A percentile compares a stretch with the other conserved stretches of the same genome.
These are phyloP conservation scores for Bryoglossum gracile DNA, from an alignment of 495 filamentous ascomycete genomes.

Conservation along the genomic window DNA sequence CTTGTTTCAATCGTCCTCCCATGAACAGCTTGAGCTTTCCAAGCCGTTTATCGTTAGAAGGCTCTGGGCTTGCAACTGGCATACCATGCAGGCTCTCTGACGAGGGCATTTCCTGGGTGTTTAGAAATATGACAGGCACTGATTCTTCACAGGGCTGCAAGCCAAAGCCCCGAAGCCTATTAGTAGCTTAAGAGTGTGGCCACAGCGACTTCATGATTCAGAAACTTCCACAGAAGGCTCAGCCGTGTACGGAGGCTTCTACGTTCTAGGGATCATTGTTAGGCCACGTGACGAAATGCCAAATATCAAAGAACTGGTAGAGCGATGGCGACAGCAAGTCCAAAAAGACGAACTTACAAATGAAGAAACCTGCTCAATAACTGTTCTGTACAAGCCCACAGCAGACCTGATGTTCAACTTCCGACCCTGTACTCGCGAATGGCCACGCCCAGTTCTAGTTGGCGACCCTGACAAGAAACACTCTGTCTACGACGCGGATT, in stretches of 20 bases:
- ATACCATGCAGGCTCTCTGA: no score
- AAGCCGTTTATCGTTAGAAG: not conserved
- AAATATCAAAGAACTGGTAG: not conserved
- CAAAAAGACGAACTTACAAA: not conserved
- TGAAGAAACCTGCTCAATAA: conserved; percentile 7
- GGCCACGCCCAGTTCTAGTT: conserved; percentile 6
- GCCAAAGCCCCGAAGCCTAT: not conserved
- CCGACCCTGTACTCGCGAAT: conserved; percentile 4
- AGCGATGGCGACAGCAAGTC: conserved; percentile 1
- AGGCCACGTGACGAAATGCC: not conserved
- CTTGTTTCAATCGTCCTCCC: no score
- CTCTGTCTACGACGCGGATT: not conserved
- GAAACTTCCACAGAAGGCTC: no score
- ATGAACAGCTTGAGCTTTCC: no score
- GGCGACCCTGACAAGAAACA: conserved; percentile 1
- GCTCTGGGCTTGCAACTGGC: not conserved
- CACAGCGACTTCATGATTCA: conserved; percentile 13
- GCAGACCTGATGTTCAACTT: not conserved
- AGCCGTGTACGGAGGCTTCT: no score
- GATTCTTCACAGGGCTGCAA: conserved; percentile 1
- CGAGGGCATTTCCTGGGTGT: no score
- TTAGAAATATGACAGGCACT: not conserved
- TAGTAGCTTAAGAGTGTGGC: conserved; percentile 1
- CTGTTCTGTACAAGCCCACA: no score
- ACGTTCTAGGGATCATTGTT: conserved; percentile 8